These are phyloP conservation scores for Gardenia jasminoides DNA, from an alignment of 257 asterid genomes.

Conservation along the genomic window DNA sequence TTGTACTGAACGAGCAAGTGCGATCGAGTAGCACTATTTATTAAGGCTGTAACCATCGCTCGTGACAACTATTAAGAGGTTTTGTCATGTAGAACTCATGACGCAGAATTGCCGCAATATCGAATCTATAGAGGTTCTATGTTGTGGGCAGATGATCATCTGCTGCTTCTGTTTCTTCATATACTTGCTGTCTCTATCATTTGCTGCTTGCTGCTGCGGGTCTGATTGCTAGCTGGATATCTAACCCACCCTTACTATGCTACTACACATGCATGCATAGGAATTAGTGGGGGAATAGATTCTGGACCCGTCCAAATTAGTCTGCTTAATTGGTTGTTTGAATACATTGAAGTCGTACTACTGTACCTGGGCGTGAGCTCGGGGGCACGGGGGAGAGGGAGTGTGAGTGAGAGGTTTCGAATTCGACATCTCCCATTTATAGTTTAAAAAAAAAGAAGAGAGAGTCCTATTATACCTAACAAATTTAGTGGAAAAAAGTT, in stretches of 20 bases:
- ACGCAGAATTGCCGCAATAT: neutral
- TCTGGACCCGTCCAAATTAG: neutral
- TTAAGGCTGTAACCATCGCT: neutral
- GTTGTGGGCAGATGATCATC: conserved; percentile 9
- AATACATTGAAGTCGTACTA: too few relatives aligned
- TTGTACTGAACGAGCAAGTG: neutral
- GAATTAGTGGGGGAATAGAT: neutral
- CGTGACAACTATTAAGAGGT: conserved; percentile 12
- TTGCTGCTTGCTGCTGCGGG: neutral
- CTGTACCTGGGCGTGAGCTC: too few relatives aligned
- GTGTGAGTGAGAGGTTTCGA: too few relatives aligned
- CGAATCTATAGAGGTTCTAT: neutral
- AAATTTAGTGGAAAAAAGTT: too few relatives aligned
- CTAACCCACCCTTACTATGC: neutral
- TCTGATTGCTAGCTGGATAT: neutral
- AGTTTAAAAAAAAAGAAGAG: too few relatives aligned
- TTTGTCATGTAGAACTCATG: conserved; percentile 4
- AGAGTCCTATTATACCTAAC: too few relatives aligned
- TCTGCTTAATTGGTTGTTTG: neutral
- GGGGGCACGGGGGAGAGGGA: too few relatives aligned
- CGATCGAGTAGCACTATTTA: neutral
- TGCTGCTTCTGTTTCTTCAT: neutral
- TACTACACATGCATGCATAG: too few relatives aligned
- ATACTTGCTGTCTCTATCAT: too few relatives aligned
- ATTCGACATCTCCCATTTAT: too few relatives aligned